Conservation (phyloP, 371 early-diverging fungal species). For the Rhizoclosmatium hyalinum region DNA sequence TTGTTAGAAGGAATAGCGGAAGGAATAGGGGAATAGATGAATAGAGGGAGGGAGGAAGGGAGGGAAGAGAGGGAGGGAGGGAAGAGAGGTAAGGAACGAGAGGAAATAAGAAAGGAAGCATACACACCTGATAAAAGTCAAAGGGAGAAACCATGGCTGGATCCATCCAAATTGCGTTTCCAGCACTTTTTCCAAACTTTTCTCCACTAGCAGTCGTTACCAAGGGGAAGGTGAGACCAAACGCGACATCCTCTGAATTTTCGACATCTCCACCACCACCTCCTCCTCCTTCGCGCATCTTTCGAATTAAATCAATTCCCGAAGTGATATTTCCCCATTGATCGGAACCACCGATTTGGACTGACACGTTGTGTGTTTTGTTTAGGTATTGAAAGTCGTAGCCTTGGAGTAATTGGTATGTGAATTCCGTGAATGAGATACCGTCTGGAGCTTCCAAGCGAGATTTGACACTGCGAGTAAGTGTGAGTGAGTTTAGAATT, state of each 20-base stretch:
- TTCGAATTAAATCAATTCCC: slow-evolving; percentile 89
- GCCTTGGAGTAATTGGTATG: slow-evolving; percentile 94
- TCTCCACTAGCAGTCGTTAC: slow-evolving; percentile 86
- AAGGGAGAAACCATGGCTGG: slow-evolving; percentile 76
- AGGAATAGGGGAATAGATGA: no score
- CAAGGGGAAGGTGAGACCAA: slow-evolving; percentile 89
- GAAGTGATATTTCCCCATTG: slow-evolving; percentile 98
- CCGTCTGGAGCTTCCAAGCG: slow-evolving; percentile 84
- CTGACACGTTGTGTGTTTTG: slow-evolving; percentile 66
- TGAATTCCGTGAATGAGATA: slow-evolving; percentile 94
- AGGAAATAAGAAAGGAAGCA: background rate
- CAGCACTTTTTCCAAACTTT: slow-evolving; percentile 96
- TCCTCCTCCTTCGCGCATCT: slow-evolving; percentile 40
- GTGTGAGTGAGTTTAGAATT: background rate
- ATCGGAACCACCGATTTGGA: slow-evolving; percentile 95
- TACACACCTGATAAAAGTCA: slow-evolving; percentile 87
- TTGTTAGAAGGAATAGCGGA: slow-evolving; percentile 6
- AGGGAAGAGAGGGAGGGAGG: no score
- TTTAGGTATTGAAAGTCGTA: slow-evolving; percentile 91
- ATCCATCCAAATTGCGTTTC: slow-evolving; percentile 95
- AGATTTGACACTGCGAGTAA: slow-evolving; percentile 39
- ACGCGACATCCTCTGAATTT: slow-evolving; percentile 53
- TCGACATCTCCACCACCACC: background rate
- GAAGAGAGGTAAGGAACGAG: slow-evolving; percentile 4
- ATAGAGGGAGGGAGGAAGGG: no score